phyloP scores from a whole-genome alignment of 345 rosid species.

The Arabis hirsuta region DNA sequence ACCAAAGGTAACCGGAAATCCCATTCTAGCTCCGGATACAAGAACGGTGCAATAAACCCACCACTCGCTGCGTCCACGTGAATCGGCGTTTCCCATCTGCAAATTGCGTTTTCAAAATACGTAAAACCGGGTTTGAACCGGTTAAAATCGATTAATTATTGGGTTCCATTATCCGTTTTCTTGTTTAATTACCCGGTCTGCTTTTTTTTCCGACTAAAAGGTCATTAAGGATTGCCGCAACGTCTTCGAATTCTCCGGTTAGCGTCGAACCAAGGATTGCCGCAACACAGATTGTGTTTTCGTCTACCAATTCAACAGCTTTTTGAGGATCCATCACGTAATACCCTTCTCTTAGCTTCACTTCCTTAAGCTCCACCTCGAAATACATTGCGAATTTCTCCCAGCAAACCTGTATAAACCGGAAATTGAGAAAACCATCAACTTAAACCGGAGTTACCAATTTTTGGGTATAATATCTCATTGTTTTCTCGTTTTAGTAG shows the following conservation, averaged over 20 bases:
- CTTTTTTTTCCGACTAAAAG: slow-evolving; percentile 56
- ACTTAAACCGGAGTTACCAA: background rate
- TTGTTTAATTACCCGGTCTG: slow-evolving; percentile 43
- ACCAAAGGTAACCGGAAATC: slow-evolving; percentile 63
- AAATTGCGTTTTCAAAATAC: too few species aligned
- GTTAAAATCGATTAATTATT: too few species aligned
- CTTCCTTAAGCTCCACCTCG: too few species aligned
- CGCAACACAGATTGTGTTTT: slow-evolving; percentile 68
- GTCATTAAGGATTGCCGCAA: slow-evolving; percentile 58
- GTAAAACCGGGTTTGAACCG: too few species aligned
- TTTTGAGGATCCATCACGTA: slow-evolving; percentile 64
- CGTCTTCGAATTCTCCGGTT: slow-evolving; percentile 70
- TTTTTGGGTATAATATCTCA: too few species aligned
- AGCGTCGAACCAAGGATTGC: slow-evolving; percentile 65
- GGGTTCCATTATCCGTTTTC: slow-evolving; percentile 20
- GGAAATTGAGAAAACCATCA: background rate
- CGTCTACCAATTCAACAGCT: slow-evolving; percentile 66
- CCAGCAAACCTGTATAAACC: slow-evolving; percentile 49
- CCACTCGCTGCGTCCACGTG: too few species aligned
- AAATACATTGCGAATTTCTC: slow-evolving; percentile 19
- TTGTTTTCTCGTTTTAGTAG: too few species aligned
- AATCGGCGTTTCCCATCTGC: too few species aligned
- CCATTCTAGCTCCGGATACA: slow-evolving; percentile 68
- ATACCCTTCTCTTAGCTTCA: slow-evolving; percentile 49
- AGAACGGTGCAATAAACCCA: slow-evolving; percentile 33